Evolutionary conservation across 495 filamentous ascomycete genomes (phyloP).

Genomic region (Extremus antarcticus): DNA sequence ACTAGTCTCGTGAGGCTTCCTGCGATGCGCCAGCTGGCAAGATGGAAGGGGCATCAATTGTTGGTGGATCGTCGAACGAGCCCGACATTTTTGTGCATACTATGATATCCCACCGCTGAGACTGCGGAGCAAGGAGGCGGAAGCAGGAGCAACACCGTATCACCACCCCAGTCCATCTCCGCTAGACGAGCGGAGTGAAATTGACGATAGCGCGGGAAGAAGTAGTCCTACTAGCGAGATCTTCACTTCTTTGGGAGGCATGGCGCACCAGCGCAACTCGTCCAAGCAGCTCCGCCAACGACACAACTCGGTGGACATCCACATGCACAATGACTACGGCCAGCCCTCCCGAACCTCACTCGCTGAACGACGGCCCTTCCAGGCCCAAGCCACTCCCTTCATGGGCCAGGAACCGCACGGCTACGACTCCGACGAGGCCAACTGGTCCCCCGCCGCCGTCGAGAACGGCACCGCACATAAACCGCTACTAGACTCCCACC

Average conservation of each 20-base stretch:
- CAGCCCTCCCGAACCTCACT: neutral
- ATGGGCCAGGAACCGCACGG: neutral
- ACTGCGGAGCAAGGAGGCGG: no score
- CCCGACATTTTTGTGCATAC: no score
- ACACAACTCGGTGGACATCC: slow-evolving; percentile 5
- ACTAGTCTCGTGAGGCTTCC: no score
- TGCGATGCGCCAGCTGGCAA: no score
- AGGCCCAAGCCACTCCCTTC: neutral
- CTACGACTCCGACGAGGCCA: neutral
- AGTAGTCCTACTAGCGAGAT: neutral
- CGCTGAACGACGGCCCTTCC: neutral
- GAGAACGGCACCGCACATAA: slow-evolving; percentile 16
- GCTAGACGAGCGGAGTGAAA: no score
- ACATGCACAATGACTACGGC: neutral
- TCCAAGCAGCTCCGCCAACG: slow-evolving; percentile 14
- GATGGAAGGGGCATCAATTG: no score
- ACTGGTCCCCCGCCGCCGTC: slow-evolving; percentile 12
- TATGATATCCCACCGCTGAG: no score
- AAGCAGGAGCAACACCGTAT: no score
- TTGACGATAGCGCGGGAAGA: no score
- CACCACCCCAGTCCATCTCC: no score
- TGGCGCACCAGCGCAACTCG: slow-evolving; percentile 11
- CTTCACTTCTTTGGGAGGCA: neutral
- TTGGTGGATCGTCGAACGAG: no score
- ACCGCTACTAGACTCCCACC: neutral